Conservation (phyloP, 257 asterid genomes). For the Solanum ossicruentum region DNA sequence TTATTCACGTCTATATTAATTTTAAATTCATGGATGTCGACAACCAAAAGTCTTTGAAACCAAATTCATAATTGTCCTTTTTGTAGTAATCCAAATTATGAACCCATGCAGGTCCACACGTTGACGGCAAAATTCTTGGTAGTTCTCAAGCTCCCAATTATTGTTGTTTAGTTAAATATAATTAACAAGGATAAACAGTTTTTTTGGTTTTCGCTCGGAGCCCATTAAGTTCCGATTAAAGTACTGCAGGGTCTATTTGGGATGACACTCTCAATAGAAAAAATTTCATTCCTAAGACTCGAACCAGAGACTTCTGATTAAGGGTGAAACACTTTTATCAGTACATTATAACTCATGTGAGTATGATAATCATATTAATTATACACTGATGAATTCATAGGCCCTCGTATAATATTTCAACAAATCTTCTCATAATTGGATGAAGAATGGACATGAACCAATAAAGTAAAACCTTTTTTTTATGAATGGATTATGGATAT, state of each 20-base stretch:
- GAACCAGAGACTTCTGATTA: too few species aligned
- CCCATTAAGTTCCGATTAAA: accelerated
- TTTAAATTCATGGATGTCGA: neutral
- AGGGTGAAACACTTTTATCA: too few species aligned
- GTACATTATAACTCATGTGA: too few species aligned
- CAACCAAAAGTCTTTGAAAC: neutral
- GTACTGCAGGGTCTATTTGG: too few species aligned
- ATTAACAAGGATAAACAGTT: neutral
- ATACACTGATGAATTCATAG: neutral
- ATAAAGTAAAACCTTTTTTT: neutral
- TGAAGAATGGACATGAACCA: neutral
- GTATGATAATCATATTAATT: neutral
- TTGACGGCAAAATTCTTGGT: neutral
- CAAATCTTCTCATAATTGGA: neutral
- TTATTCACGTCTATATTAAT: neutral
- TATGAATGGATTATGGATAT: neutral
- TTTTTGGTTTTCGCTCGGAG: too few species aligned
- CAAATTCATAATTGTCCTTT: neutral
- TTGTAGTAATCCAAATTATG: neutral
- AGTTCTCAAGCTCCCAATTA: neutral
- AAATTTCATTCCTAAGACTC: too few species aligned
- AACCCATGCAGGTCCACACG: neutral
- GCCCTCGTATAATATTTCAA: neutral
- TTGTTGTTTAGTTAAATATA: neutral
- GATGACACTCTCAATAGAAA: too few species aligned